A percentile compares a stretch with the other conserved stretches of the same genome.
These are phyloP conservation scores for Senna tora DNA, from an alignment of 306 rosid species.

Conservation along the genomic window DNA sequence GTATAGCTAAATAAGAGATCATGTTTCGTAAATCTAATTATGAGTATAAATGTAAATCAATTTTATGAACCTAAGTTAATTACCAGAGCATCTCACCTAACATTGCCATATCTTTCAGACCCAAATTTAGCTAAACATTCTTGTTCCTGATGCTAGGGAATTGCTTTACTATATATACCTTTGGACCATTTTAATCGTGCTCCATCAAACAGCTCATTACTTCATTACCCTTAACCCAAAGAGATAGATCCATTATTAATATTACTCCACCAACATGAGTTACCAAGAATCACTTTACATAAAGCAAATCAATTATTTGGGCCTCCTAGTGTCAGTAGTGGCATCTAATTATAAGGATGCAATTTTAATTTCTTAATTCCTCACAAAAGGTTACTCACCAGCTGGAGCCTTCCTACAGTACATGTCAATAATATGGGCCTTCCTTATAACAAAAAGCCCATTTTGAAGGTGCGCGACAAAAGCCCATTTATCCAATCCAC, in stretches of 20 bases:
- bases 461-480: too few species aligned
- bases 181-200: not conserved
- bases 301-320: not conserved
- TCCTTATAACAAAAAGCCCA: too few species aligned
- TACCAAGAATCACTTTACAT: not conserved
- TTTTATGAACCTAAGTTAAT: not conserved
- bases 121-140: conserved; percentile 17
- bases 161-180: not conserved
- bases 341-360: not conserved
- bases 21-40: not conserved
- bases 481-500: too few species aligned
- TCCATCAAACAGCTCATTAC: not conserved
- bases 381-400: not conserved
- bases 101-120: not conserved
- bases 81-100: conserved; percentile 1
- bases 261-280: not conserved
- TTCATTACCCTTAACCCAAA: not conserved
- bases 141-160: conserved; percentile 13
- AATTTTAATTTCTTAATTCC: not conserved
- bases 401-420: too few species aligned
- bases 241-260: too few species aligned
- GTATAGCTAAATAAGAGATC: too few species aligned
- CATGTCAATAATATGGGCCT: too few species aligned
- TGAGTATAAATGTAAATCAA: not conserved
- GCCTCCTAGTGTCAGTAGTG: not conserved